Evolutionary conservation across 2,329 filamentous ascomycete genomes (phyloP), one percentile per base, ranked within the genome.

Genomic region (Ophiostoma piceae): DNA sequence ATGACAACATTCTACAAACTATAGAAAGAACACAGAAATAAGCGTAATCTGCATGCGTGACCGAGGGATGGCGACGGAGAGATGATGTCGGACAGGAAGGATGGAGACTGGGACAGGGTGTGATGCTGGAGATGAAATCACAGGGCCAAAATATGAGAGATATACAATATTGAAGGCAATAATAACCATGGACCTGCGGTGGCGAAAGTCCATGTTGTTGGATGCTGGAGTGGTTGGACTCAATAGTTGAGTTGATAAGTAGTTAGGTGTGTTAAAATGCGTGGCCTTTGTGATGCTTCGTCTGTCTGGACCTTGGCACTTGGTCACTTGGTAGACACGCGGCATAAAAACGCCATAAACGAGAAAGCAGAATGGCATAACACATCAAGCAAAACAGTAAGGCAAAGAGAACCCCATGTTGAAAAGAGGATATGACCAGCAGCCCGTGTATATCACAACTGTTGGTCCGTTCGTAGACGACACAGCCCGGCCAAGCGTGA

Each of bases 41-140:
- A 62, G 26, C 26, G 57, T 62, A 62, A 16, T 16, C 5, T 32
- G 26, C 26, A 35, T 62, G 57, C 26, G 6, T 62, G 22, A 5
- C n/a, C 22, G 22, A 32, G 26, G 26, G 3, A 62, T 26, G 11
- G 7, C 12, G 3, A 62, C 11, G 57, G 12, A 16, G 26, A 16
- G 26, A 32, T 7, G 32, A 62, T 62, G 57, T 62, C 26, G 26
- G 57, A 62, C 57, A 62, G 26, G 26, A 62, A 62, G 57, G 57
- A 62, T 62, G 57, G 7, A 14, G 57, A 32, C 57, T 62, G 57
- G 57, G 57, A 62, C 57, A 62, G 57, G 57, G 57, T 62, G 57
- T 62, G 51, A 29, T 57, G 51, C n/a, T 57, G 9, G 51, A 57
- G n/a, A 26, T 57, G 51, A 57, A 14, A 26, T 32, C 26, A 32